Evolutionary conservation across 1,284 basidiomycete genomes (phyloP), one percentile per base, ranked within the genome.

Genomic region (Pyrrhoderma noxium): DNA sequence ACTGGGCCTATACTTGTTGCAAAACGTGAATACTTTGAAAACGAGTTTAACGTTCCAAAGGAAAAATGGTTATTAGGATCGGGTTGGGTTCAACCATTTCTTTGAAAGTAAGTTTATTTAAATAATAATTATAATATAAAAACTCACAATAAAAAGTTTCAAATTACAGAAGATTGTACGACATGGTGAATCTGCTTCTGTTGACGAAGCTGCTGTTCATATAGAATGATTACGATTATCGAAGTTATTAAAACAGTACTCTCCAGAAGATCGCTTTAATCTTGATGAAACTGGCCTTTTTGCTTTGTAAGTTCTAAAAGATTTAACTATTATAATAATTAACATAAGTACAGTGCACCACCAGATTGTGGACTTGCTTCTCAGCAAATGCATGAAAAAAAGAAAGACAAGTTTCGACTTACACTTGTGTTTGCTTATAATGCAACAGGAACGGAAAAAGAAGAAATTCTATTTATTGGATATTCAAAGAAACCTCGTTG

Each of bases 161-260:
- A 11, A 11, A 11, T 31, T 31, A 11, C 5, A 31, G 11, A 31
- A 31, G 5, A 34, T 45, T 31, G 14, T 25, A 14, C 4, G 18
- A 21, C 70, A 71, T 60, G 69, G 70, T 14, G 70, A 72, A 54
- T 67, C 67, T 22, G 67, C 52, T 22, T 68, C 67, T n/a, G 64
- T 67, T 7, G 55, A 68, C 54, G 55, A 51, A 7, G 49, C 52
- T 14, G 57, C 58, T 27, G 65, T 67, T 11, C 58, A 53, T 27
- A 55, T 45, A 25, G 67, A 67, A 43, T 54, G 55, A 1, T 21
- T 19, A 5, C 52, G 52, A 0, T 14, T 62, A 8, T 22, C 38
- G 14, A 48, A 55, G n/a, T 54, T 65, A 2, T 46, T 66, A 5
- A 40, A 47, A n/a, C 43, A 52, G 13, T 71, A 59, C 52, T 34